Evolutionary conservation across 768 basidiomycete genomes (phyloP), one percentile per base, ranked within the genome.

Genomic region (Lentinula sp.): DNA sequence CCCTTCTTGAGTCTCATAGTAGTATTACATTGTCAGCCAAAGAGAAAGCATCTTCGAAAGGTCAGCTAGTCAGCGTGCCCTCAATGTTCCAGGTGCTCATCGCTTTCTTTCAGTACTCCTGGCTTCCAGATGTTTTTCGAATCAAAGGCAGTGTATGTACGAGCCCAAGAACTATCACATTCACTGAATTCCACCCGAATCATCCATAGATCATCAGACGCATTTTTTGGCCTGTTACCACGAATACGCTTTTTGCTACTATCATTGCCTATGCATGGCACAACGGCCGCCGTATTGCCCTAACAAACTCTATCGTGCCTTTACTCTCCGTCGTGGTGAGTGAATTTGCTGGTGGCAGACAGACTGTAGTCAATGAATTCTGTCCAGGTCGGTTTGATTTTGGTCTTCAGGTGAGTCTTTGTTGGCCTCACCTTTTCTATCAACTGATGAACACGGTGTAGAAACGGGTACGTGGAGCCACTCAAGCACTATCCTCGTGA

Each of bases 271-370:
- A 86, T 73, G 78, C 80, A 42, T 80, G 80, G 70, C 73, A 76
- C 21, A 76, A 73, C 62, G 92, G 88, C 0, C 79, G 84, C 59
- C 71, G 77, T 32, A 71, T 95, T 49, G 78, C 80, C 28, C 76
- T 93, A 66, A 84, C 91, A 18, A 95, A 93, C 71, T 87, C 91
- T 28, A 88, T 96, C 60, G 84, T 95, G 2, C 95, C 95, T 1
- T 74, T 97, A 56, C 80, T 96, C 35, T 91, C 92, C 10, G 91
- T 97, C 11, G 95, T 96, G 65, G 94, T 92, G 69, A 72, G 89
- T 76, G n/a, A 23, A 7, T 7, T 18, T 50, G 42, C 4, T 15
- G 32, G 32, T 8, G 32, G 57, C 40, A 10, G 51, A 43, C 60
- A 18, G 7, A n/a, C 15, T 18, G 32, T 34, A 13, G 31, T 13